Conservation (phyloP, 768 basidiomycete species). For the Suillus paluster region DNA sequence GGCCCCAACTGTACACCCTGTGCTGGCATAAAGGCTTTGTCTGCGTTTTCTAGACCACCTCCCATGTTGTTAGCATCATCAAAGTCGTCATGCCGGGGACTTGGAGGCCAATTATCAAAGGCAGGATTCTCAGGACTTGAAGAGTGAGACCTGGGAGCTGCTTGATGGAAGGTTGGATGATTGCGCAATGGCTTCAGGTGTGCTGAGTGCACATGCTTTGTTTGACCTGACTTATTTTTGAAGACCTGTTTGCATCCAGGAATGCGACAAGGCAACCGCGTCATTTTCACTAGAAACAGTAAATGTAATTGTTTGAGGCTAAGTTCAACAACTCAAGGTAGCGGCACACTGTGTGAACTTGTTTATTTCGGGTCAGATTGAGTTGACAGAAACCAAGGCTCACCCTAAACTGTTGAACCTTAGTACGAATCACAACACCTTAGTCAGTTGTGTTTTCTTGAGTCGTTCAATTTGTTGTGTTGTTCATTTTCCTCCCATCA, state of each 20-base stretch:
- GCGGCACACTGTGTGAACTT: background rate
- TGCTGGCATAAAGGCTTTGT: too few species aligned
- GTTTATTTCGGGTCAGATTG: background rate
- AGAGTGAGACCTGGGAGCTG: background rate
- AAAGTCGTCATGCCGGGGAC: too few species aligned
- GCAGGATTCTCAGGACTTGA: background rate
- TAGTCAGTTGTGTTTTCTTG: background rate
- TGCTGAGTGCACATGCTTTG: slow-evolving; percentile 1
- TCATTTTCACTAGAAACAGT: background rate
- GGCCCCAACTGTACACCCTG: background rate
- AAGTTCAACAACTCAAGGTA: background rate
- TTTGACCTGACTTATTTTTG: slow-evolving; percentile 7
- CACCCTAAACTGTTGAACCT: background rate
- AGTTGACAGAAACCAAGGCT: too few species aligned
- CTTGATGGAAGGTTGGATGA: background rate
- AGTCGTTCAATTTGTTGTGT: too few species aligned
- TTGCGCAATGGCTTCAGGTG: slow-evolving; percentile 6
- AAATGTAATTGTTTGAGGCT: background rate
- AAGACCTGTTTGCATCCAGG: slow-evolving; percentile 3
- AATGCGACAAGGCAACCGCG: background rate
- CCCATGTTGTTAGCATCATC: too few species aligned
- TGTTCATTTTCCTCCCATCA: too few species aligned
- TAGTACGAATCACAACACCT: background rate
- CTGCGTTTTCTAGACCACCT: too few species aligned
- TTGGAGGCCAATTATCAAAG: too few species aligned